phyloP scores from a whole-genome alignment of 2,329 filamentous ascomycete genomes.

The Colletotrichum musicola region DNA sequence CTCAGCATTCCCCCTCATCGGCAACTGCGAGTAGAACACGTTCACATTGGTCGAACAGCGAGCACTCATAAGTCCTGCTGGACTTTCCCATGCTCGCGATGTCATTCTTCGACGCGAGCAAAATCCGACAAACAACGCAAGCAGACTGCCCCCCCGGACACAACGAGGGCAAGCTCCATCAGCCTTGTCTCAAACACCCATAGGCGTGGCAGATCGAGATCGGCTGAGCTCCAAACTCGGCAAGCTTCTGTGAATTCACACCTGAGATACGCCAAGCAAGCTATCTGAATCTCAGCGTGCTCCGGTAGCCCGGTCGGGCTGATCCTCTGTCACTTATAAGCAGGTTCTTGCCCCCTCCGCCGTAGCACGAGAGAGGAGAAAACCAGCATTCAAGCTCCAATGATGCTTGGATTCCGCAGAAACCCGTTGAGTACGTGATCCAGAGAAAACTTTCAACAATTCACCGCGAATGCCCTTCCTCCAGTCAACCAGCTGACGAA shows the following conservation, averaged over 20 bases:
- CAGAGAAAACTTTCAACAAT: background rate
- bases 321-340: slow-evolving; percentile 15
- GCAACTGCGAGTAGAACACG: background rate
- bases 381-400: background rate
- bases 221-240: background rate
- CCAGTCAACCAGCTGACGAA: background rate
- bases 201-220: background rate
- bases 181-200: slow-evolving; percentile 13
- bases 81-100: background rate
- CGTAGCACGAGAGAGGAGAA: background rate
- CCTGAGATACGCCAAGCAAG: background rate
- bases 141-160: background rate
- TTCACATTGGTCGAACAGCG: slow-evolving; percentile 2
- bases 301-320: no score
- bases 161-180: background rate
- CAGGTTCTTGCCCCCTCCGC: background rate
- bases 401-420: slow-evolving; percentile 38
- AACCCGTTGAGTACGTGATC: slow-evolving; percentile 33
- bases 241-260: background rate
- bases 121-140: background rate
- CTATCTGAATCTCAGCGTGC: background rate
- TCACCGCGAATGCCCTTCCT: background rate
- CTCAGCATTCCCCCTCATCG: slow-evolving; percentile 3
- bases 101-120: slow-evolving; percentile 23
- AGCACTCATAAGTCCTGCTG: background rate